Conservation (phyloP, 2,329 filamentous ascomycete species). For the Aspergillus aculeatinus region DNA sequence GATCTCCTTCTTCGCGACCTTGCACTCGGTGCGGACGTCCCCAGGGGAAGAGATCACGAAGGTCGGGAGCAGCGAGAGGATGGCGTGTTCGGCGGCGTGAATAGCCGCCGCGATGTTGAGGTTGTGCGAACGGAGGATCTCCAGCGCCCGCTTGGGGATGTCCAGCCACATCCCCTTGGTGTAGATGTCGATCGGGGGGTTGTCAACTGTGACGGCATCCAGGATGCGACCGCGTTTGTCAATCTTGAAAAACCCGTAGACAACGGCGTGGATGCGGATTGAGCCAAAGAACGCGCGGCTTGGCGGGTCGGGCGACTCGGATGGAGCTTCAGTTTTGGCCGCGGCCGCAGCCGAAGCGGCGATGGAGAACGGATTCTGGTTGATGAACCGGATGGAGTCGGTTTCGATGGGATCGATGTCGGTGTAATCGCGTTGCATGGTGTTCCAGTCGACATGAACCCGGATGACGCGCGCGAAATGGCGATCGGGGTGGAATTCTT, state of each 20-base stretch:
- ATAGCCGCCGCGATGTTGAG: constrained; percentile 87
- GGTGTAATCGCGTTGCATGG: constrained; percentile 86
- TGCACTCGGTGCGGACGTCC: constrained; percentile 93
- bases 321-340: neutral
- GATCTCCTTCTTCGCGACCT: constrained; percentile 84
- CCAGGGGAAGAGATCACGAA: constrained; percentile 88
- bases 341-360: neutral
- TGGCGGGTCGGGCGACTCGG: constrained; percentile 41
- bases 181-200: constrained; percentile 80
- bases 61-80: constrained; percentile 82
- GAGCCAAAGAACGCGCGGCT: constrained; percentile 79
- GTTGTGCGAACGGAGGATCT: constrained; percentile 69
- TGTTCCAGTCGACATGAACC: constrained; percentile 93
- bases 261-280: constrained; percentile 81
- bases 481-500: constrained; percentile 78
- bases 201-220: constrained; percentile 89
- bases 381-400: constrained; percentile 75
- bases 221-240: constrained; percentile 81
- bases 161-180: constrained; percentile 96
- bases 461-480: constrained; percentile 83
- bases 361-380: constrained; percentile 14
- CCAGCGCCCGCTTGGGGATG: constrained; percentile 73
- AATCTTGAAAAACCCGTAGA: constrained; percentile 98
- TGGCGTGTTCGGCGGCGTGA: constrained; percentile 89
- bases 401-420: constrained; percentile 93